A percentile compares a stretch with the other conserved stretches of the same genome.
Conservation (phyloP, 768 basidiomycete species). For the Trametes meyenii region DNA sequence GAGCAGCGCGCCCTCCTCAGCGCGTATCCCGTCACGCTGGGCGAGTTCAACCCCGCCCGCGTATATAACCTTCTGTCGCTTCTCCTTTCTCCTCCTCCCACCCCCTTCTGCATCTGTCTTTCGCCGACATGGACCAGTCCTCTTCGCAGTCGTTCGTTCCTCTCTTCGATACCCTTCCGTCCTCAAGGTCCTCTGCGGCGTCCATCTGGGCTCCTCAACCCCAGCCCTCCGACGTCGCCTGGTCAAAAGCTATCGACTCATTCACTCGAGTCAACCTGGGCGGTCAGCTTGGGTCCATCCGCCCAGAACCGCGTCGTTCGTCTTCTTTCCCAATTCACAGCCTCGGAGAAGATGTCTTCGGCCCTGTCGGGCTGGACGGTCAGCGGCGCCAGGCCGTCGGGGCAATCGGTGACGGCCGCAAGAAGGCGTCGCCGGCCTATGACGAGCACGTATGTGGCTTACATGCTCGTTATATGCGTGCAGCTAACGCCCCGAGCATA, state of each 20-base stretch:
- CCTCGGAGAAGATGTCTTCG: constrained; percentile 68
- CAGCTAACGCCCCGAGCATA: constrained; percentile 34
- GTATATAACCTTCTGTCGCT: constrained; percentile 18
- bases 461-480: constrained; percentile 25
- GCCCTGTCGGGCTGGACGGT: constrained; percentile 46
- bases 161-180: constrained; percentile 29
- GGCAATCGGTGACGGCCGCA: constrained; percentile 81
- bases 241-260: constrained; percentile 68
- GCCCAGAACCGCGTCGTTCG: constrained; percentile 31
- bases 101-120: constrained; percentile 13
- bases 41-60: constrained; percentile 6
- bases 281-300: constrained; percentile 10
- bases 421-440: constrained; percentile 58
- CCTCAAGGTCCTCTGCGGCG: constrained; percentile 27
- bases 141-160: constrained; percentile 29
- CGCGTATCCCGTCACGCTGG: constrained; percentile 16
- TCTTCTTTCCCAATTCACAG: constrained; percentile 35
- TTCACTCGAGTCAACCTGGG: constrained; percentile 50
- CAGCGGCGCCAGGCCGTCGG: constrained; percentile 57
- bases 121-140: constrained; percentile 27
- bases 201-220: constrained; percentile 88
- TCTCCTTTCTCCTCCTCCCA: constrained; percentile 7
- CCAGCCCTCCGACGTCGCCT: constrained; percentile 63
- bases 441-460: constrained; percentile 52
- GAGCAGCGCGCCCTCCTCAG: constrained; percentile 9